Conservation (phyloP, 148 eudicot genomes). For the Polygonum maritimum region DNA sequence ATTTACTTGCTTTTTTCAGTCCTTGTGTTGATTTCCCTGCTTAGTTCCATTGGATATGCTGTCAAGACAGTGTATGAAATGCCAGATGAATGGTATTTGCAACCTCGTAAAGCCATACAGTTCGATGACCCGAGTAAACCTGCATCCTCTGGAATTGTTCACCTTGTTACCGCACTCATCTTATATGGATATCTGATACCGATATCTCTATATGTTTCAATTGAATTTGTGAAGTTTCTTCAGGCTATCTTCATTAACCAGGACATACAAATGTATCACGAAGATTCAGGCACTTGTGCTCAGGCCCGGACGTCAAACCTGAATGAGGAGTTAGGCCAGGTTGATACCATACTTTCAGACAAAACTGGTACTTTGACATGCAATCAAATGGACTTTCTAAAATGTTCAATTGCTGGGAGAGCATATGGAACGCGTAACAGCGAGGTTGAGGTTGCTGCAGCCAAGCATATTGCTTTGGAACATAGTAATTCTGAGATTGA, state of each 20-base stretch:
- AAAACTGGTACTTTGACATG: conserved; percentile 99
- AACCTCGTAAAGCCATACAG: conserved; percentile 26
- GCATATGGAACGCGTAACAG: conserved; percentile 74
- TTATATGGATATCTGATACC: conserved; percentile 90
- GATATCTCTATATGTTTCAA: conserved; percentile 87
- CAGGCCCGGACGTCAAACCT: conserved; percentile 92
- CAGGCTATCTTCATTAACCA: conserved; percentile 85
- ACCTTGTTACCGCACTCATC: conserved; percentile 81
- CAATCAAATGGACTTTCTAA: conserved; percentile 93
- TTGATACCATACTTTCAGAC: conserved; percentile 91
- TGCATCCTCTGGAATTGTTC: conserved; percentile 51
- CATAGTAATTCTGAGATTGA: conserved; percentile 47
- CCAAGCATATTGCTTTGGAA: conserved; percentile 73
- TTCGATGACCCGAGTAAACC: conserved; percentile 48
- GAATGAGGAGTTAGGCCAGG: conserved; percentile 93
- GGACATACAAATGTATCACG: conserved; percentile 83
- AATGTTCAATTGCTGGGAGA: conserved; percentile 84
- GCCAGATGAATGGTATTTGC: conserved; percentile 81
- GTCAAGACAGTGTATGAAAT: conserved; percentile 44
- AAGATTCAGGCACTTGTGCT: conserved; percentile 85
- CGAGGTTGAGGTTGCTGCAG: conserved; percentile 94
- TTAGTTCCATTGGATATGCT: conserved; percentile 77
- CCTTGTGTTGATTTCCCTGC: conserved; percentile 71
- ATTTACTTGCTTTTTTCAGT: conserved; percentile 74
- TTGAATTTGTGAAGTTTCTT: conserved; percentile 89